Percentiles rank a stretch among this genome's conserved stretches.
Conservation (phyloP, 441 rosid genomes). For the Erodium chrysanthum region DNA sequence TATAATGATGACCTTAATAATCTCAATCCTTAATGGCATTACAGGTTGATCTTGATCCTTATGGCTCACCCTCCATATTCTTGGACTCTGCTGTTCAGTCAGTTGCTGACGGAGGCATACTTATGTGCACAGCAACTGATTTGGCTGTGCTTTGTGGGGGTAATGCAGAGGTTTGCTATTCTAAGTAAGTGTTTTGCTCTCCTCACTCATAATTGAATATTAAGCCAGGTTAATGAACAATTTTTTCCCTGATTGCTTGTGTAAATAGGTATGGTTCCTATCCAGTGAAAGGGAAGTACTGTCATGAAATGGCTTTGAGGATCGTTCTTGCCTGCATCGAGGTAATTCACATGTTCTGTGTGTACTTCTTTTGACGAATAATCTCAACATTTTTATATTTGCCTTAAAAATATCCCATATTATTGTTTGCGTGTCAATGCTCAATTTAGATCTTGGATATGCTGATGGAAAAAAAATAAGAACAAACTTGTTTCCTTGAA, state of each 20-base stretch:
- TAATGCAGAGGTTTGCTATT: conserved; percentile 96
- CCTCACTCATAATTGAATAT: conserved; percentile 13
- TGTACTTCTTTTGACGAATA: not conserved
- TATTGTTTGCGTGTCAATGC: not conserved
- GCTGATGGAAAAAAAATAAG: not conserved
- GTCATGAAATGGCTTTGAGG: conserved; percentile 99
- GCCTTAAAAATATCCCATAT: not conserved
- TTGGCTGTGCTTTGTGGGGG: conserved; percentile 99
- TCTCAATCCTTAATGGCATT: conserved; percentile 15
- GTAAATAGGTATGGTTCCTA: conserved; percentile 74
- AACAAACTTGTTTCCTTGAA: not conserved
- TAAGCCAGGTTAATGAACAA: conserved; percentile 3
- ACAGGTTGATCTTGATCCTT: conserved; percentile 99
- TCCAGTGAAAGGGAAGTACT: conserved; percentile 86
- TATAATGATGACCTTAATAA: not conserved
- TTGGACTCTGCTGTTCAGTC: conserved; percentile 95
- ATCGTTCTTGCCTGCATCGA: conserved; percentile 89
- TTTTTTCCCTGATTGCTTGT: conserved; percentile 18
- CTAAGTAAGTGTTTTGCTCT: conserved; percentile 61
- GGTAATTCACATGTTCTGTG: conserved; percentile 30
- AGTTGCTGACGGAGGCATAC: conserved; percentile 86
- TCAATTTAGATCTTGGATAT: not conserved
- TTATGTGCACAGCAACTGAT: conserved; percentile 98
- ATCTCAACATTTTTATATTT: not conserved
- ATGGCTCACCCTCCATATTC: conserved; percentile 89